Conservation (phyloP, 2,329 filamentous ascomycete species). For the Alternaria brassicae region DNA sequence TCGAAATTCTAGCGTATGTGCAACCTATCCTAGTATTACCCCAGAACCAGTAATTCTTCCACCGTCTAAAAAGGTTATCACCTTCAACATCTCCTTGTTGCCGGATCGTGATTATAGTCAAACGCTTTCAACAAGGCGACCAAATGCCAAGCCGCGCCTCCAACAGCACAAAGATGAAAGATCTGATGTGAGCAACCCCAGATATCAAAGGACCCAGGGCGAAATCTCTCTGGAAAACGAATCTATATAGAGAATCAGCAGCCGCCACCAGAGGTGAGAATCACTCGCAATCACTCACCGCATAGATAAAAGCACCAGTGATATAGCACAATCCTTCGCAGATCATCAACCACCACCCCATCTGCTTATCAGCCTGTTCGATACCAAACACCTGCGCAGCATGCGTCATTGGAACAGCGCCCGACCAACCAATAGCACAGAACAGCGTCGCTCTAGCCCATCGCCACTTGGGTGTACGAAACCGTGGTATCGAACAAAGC, state of each 20-base stretch:
- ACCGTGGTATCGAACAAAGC: conserved; percentile 7
- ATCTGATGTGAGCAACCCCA: conserved; percentile 13
- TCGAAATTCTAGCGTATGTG: not conserved
- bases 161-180: conserved; percentile 11
- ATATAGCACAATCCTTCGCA: conserved; percentile 8
- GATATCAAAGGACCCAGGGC: conserved; percentile 5
- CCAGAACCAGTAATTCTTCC: not conserved
- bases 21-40: not conserved
- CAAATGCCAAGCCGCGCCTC: conserved; percentile 1
- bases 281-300: not conserved
- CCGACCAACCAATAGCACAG: conserved; percentile 13
- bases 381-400: conserved; percentile 12
- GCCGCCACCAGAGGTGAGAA: no score
- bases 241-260: not conserved
- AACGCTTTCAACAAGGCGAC: conserved; percentile 5
- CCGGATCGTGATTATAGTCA: conserved; percentile 11
- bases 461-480: conserved; percentile 11
- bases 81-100: conserved; percentile 3
- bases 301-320: conserved; percentile 10
- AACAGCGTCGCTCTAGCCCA: conserved; percentile 12
- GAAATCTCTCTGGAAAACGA: conserved; percentile 7
- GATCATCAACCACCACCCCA: conserved; percentile 16
- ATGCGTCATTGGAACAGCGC: conserved; percentile 14
- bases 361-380: conserved; percentile 12
- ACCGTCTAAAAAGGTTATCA: no score